Conservation (phyloP, 2,329 filamentous ascomycete species). For the Sporothrix mexicana region DNA sequence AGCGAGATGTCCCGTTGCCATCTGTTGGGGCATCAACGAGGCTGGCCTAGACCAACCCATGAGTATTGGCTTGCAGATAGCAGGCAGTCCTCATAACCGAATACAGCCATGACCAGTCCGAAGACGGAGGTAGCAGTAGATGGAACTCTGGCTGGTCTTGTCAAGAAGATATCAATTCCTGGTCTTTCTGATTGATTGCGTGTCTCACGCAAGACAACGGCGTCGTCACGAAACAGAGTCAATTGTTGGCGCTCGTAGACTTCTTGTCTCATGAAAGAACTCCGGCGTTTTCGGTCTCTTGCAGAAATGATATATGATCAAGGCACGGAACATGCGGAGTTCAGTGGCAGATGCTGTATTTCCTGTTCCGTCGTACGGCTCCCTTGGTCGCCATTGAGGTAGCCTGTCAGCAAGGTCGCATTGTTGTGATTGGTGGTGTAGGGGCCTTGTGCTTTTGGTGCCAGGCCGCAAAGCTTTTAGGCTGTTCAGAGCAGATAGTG, state of each 20-base stretch:
- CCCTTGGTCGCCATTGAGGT: not conserved
- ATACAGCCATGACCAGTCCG: not conserved
- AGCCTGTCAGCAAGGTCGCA: conserved; percentile 11
- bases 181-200: not conserved
- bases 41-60: not conserved
- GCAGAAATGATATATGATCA: conserved; percentile 24
- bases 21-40: not conserved
- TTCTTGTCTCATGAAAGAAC: not conserved
- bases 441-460: not conserved
- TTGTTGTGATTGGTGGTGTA: not conserved
- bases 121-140: conserved; percentile 21
- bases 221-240: conserved; percentile 21
- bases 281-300: conserved; percentile 21
- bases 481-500: not conserved
- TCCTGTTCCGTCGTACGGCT: not conserved
- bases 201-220: not conserved
- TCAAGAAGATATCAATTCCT: not conserved
- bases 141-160: not conserved
- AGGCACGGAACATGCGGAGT: conserved; percentile 16
- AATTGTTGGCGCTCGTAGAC: not conserved
- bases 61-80: not conserved
- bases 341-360: not conserved
- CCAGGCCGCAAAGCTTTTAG: conserved; percentile 11
- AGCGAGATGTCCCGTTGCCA: not conserved
- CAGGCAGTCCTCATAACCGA: conserved; percentile 6